Conservation (phyloP, 345 rosid genomes). For the Conringia planisiliqua region DNA sequence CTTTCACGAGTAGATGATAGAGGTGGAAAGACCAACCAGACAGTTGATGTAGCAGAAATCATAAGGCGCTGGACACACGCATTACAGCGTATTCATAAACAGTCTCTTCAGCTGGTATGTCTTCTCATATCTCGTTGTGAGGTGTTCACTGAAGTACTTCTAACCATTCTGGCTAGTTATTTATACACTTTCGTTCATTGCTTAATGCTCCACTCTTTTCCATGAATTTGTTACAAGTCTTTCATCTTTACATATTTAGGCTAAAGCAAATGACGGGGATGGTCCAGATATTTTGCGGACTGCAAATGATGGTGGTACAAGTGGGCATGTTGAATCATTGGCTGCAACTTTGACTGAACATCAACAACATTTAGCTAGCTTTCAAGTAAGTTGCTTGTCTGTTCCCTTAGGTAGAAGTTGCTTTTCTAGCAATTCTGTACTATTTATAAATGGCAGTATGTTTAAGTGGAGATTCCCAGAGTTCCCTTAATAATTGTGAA, state of each 20-base stretch:
- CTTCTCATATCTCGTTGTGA: constrained; percentile 15
- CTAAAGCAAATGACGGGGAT: constrained; percentile 95
- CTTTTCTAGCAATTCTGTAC: background rate
- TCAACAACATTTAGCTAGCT: constrained; percentile 96
- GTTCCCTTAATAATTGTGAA: background rate
- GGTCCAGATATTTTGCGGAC: constrained; percentile 95
- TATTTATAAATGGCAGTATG: background rate
- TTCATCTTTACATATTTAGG: constrained; percentile 45
- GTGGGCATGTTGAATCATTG: constrained; percentile 91
- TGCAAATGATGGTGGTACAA: constrained; percentile 65
- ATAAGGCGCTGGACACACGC: constrained; percentile 99
- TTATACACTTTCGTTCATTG: background rate
- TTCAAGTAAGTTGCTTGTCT: constrained; percentile 61
- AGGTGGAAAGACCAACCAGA: constrained; percentile 78
- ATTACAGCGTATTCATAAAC: constrained; percentile 95
- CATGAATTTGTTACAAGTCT: background rate
- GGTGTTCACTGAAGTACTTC: background rate
- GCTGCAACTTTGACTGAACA: constrained; percentile 91
- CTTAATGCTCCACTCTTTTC: background rate
- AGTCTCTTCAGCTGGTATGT: constrained; percentile 91
- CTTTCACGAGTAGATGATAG: constrained; percentile 79
- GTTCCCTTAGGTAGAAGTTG: background rate
- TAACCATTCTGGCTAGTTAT: background rate
- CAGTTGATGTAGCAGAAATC: constrained; percentile 96
- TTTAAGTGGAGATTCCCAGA: background rate